phyloP scores from a whole-genome alignment of 139 green algal species.

The Closterium sp. region DNA sequence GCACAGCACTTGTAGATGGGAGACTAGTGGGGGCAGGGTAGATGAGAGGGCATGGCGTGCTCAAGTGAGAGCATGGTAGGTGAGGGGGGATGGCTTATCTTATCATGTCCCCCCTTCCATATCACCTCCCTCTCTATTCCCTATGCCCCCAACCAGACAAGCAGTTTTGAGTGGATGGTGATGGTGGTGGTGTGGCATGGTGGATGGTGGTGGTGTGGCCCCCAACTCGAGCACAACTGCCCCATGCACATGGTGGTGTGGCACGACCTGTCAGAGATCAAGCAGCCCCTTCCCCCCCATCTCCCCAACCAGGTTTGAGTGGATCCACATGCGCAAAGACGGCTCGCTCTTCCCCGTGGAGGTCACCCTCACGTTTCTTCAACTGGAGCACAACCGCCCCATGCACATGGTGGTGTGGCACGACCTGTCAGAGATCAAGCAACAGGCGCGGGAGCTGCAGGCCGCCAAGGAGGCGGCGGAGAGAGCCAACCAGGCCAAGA shows the following conservation, averaged over 20 bases:
- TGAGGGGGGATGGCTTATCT: too few relatives aligned
- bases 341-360: conserved; percentile 16
- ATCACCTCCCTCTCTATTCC: too few relatives aligned
- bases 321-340: conserved; percentile 33
- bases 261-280: conserved; percentile 51
- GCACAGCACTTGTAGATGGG: too few relatives aligned
- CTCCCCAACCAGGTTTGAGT: conserved; percentile 28
- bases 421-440: conserved; percentile 50
- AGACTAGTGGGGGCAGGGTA: too few relatives aligned
- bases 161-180: too few relatives aligned
- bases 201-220: too few relatives aligned
- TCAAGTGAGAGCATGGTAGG: too few relatives aligned
- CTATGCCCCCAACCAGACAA: too few relatives aligned
- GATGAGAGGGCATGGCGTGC: too few relatives aligned
- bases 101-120: too few relatives aligned
- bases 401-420: conserved; percentile 49
- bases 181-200: too few relatives aligned
- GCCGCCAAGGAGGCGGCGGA: conserved; percentile 54
- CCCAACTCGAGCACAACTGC: neutral
- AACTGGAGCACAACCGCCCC: neutral
- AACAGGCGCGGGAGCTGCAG: conserved; percentile 12
- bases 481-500: conserved; percentile 59
- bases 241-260: conserved; percentile 39
- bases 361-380: conserved; percentile 10
- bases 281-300: too few relatives aligned